A percentile compares a stretch with the other conserved stretches of the same genome.
Conservation (phyloP, 768 basidiomycete genomes). For the Mycena albidolilacea region DNA sequence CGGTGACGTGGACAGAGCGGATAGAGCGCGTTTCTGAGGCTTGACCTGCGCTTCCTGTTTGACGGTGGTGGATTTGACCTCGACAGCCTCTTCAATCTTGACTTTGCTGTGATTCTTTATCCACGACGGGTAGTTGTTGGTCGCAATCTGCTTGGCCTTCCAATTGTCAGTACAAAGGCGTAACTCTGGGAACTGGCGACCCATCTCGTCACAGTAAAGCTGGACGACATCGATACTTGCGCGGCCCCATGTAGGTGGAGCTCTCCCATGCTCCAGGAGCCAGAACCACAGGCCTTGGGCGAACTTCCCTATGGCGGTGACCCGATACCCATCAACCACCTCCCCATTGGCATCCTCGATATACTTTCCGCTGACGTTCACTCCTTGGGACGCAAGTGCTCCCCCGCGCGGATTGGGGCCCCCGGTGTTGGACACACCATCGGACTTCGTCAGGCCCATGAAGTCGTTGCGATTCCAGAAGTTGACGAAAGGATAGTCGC, state of each 20-base stretch:
- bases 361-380: not conserved
- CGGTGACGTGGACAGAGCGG: too few relatives aligned
- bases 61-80: too few relatives aligned
- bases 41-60: too few relatives aligned
- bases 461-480: not conserved
- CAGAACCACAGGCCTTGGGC: not conserved
- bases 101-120: too few relatives aligned
- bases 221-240: slow-evolving; percentile 15
- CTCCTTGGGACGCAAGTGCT: not conserved
- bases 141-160: too few relatives aligned
- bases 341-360: not conserved
- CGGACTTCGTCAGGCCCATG: not conserved
- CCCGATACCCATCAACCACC: not conserved
- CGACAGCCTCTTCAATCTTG: too few relatives aligned
- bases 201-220: slow-evolving; percentile 36
- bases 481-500: not conserved
- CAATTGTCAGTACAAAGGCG: slow-evolving; percentile 40
- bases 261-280: not conserved
- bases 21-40: too few relatives aligned
- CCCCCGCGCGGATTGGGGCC: not conserved
- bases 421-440: not conserved
- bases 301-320: not conserved
- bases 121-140: too few relatives aligned
- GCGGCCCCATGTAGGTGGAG: slow-evolving; percentile 26
- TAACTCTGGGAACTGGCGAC: slow-evolving; percentile 37